These are phyloP conservation scores for Plasmodium cynomolgi DNA, from an alignment of 169 alveolate species.

Conservation along the genomic window DNA sequence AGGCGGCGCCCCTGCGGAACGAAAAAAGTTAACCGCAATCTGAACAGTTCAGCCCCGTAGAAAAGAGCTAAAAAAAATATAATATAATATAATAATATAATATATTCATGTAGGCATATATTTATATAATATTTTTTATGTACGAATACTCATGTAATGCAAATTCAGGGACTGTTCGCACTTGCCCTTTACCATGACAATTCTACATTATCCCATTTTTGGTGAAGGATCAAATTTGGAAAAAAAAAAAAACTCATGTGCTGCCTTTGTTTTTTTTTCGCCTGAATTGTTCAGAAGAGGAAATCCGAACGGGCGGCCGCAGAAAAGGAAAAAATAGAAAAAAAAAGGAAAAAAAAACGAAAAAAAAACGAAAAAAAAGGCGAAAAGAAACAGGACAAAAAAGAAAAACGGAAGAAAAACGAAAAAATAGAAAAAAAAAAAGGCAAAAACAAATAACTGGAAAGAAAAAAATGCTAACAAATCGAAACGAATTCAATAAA, in stretches of 20 bases:
- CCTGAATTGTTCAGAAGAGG: background rate
- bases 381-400: background rate
- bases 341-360: background rate
- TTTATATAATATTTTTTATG: background rate
- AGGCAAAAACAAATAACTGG: background rate
- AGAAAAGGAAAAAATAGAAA: too few species aligned
- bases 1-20: background rate
- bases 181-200: background rate
- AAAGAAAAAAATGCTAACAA: background rate
- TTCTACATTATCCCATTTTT: background rate
- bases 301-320: background rate
- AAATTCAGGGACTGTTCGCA: background rate
- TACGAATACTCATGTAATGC: background rate
- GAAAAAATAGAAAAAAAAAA: background rate
- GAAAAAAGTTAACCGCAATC: background rate
- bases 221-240: background rate
- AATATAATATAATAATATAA: conserved; percentile 10
- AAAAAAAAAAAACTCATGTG: background rate
- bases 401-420: background rate
- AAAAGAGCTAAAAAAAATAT: background rate
- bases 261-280: background rate
- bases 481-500: background rate
- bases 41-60: background rate
- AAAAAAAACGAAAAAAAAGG: background rate
- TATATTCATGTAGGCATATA: too few species aligned